Conservation (phyloP, 1,139 yeast species). For the Candida anutae region DNA sequence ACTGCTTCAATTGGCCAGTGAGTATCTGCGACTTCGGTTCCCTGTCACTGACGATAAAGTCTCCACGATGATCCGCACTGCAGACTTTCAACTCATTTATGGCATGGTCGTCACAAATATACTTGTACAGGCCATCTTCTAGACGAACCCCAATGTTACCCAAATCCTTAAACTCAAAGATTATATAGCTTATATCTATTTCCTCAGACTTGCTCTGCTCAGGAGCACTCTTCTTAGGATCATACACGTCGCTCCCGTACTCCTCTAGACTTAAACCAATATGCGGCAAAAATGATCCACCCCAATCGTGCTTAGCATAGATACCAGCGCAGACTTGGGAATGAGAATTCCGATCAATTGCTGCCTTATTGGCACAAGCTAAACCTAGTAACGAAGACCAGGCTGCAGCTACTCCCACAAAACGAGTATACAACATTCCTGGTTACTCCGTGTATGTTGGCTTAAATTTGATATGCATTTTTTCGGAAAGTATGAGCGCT, state of each 20-base stretch:
- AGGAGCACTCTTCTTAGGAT: constrained; percentile 10
- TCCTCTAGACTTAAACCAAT: constrained; percentile 42
- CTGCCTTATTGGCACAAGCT: constrained; percentile 49
- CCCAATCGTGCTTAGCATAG: constrained; percentile 84
- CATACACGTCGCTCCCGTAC: constrained; percentile 26
- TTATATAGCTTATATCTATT: constrained; percentile 52
- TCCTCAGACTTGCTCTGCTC: constrained; percentile 18
- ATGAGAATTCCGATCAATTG: constrained; percentile 32
- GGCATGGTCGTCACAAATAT: constrained; percentile 73
- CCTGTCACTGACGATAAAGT: constrained; percentile 46
- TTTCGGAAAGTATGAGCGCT: no score
- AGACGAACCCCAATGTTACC: constrained; percentile 52
- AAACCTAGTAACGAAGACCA: no score
- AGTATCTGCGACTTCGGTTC: constrained; percentile 46
- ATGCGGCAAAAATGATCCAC: constrained; percentile 63
- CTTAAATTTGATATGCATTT: no score
- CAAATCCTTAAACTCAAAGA: constrained; percentile 80
- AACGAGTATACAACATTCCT: no score
- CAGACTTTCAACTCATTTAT: constrained; percentile 48
- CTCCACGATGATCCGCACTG: constrained; percentile 45
- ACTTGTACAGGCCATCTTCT: constrained; percentile 33
- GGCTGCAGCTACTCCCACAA: no score
- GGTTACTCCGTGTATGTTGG: no score
- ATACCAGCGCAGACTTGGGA: constrained; percentile 83
- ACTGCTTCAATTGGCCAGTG: constrained; percentile 46